Percentiles rank a stretch among this genome's conserved stretches.
These are phyloP conservation scores for Cetraspora pellucida DNA, from an alignment of 192 early-diverging fungal genomes.

Conservation along the genomic window DNA sequence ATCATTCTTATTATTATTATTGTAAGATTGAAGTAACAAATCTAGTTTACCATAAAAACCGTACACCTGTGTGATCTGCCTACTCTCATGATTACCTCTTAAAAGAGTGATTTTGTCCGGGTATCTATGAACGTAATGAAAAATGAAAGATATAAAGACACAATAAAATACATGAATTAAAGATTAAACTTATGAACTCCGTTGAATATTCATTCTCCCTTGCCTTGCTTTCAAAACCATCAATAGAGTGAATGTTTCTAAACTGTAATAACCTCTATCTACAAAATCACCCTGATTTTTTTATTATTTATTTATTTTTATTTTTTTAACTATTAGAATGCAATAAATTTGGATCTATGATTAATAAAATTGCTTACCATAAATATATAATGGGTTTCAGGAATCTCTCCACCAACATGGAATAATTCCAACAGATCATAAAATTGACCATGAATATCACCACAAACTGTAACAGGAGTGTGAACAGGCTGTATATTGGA, in stretches of 20 bases:
- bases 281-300: constrained; percentile 90
- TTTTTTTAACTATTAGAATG: not conserved
- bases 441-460: constrained; percentile 98
- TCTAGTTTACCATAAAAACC: constrained; percentile 80
- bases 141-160: not conserved
- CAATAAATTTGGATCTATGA: not conserved
- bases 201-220: constrained; percentile 24
- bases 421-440: constrained; percentile 96
- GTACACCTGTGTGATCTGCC: constrained; percentile 97
- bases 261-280: constrained; percentile 95
- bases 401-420: constrained; percentile 91
- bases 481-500: constrained; percentile 97
- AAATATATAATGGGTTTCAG: constrained; percentile 95
- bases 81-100: constrained; percentile 95
- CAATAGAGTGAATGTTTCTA: constrained; percentile 94
- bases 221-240: constrained; percentile 92
- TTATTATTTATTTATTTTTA: not conserved
- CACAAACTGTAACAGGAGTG: constrained; percentile 96
- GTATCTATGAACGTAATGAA: constrained; percentile 59
- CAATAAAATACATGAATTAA: no score
- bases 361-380: constrained; percentile 63
- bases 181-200: no score
- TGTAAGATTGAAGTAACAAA: not conserved
- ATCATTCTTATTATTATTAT: not conserved
- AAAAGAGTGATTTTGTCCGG: constrained; percentile 95